A percentile compares a stretch with the other conserved stretches of the same genome.
These are phyloP conservation scores for Apophysomyces elegans DNA, from an alignment of 371 early-diverging fungal species.

Conservation along the genomic window DNA sequence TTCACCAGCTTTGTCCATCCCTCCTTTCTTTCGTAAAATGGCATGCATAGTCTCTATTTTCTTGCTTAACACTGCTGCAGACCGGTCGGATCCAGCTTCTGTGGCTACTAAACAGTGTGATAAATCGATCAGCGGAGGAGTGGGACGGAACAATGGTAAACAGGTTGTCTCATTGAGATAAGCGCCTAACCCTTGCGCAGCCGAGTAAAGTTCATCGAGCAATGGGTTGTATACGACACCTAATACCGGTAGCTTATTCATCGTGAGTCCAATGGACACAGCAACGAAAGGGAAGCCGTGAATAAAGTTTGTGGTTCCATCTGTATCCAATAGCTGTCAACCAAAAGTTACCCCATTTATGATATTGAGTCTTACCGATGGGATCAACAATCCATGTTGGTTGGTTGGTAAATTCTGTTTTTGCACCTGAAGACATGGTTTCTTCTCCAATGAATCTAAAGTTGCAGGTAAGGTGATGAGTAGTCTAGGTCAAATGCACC, in stretches of 20 bases:
- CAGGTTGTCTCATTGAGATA: constrained; percentile 60
- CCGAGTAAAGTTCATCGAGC: constrained; percentile 78
- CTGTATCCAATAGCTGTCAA: constrained; percentile 31
- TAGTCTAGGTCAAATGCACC: constrained; percentile 38
- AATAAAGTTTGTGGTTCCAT: constrained; percentile 92
- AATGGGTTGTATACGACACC: constrained; percentile 95
- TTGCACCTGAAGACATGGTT: constrained; percentile 66
- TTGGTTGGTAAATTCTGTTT: constrained; percentile 63
- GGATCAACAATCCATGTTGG: constrained; percentile 96
- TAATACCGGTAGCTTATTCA: constrained; percentile 74
- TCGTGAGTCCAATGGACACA: constrained; percentile 83
- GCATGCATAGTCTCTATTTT: constrained; percentile 72
- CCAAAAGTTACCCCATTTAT: not conserved
- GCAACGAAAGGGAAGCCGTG: constrained; percentile 89
- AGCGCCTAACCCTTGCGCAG: constrained; percentile 70
- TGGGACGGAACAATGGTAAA: constrained; percentile 62
- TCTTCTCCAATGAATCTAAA: constrained; percentile 87
- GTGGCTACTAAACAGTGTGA: constrained; percentile 75
- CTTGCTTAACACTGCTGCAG: constrained; percentile 58
- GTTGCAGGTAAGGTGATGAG: constrained; percentile 19
- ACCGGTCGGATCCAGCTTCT: constrained; percentile 85
- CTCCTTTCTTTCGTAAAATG: constrained; percentile 30
- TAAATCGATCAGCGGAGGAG: constrained; percentile 64
- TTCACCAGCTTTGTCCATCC: constrained; percentile 35
- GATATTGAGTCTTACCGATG: constrained; percentile 55